Base-by-base conservation (phyloP, 768 basidiomycete genomes). In the Trametes cingulata region DNA sequence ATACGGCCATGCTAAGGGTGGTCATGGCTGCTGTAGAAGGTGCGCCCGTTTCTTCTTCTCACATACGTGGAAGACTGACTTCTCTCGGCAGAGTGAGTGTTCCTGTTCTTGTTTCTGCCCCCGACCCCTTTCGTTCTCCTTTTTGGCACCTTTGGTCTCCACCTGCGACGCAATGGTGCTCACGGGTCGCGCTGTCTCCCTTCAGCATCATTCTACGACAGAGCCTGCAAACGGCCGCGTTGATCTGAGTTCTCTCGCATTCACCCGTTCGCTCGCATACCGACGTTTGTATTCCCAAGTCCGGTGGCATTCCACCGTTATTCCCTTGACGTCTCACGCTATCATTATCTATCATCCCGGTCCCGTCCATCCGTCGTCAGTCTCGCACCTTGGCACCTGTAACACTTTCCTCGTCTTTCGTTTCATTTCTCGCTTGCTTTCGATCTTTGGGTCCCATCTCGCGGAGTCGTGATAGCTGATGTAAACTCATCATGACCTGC, bases 21-120 rank as follows among this genome's bases (percentile, higher is more conserved):
- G 91, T 98, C 15, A 96, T 96, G 95, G 91, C 91, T 63, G 94
- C 95, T 61, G 93, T 95, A 51, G 91, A 94, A 94, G 93, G 92
- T 92, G 63, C 67, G 85, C 79, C 19, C 24, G 43, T 53, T 48
- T n/a, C 35, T 49, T 20, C 46, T 12, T 40, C 27, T 33, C 61
- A 56, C 49, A 37, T 9, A 39, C 45, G 60, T 24, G 25, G 40
- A 48, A 24, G 48, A 43, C 63, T 52, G 37, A 62, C 62, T 59
- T 68, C 67, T 45, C 58, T 56, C 65, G 64, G 41, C 66, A 90
- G 88, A 89, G 88, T 91, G 81, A 90, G 87, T 88, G 47, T 56
- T 67, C 59, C 69, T 49, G 54, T 67, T 41, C 52, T 67, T 45
- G 45, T 60, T 61, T 64, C 59, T 64, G 65, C 53, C 62, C 63